phyloP scores from a whole-genome alignment of 495 filamentous ascomycete genomes.

The Penicillium herquei region DNA sequence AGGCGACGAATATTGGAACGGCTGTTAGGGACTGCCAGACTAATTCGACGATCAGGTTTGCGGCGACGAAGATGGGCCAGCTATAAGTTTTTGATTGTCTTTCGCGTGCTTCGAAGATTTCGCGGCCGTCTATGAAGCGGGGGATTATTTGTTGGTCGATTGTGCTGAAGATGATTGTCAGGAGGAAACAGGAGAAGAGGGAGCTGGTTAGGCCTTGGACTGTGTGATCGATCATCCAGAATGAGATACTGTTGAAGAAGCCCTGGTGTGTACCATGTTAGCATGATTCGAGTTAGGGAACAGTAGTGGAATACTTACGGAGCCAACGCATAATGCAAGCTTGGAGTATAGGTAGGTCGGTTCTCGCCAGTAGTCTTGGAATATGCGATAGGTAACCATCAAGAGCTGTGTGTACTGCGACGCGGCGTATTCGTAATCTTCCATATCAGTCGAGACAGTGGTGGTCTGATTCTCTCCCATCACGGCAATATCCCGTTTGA shows the following conservation, averaged over 20 bases:
- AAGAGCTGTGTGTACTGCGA: slow-evolving; percentile 4
- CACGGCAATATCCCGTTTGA: background rate
- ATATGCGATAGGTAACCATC: slow-evolving; percentile 4
- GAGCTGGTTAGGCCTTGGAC: slow-evolving; percentile 11
- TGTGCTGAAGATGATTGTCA: slow-evolving; percentile 5
- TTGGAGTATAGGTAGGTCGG: slow-evolving; percentile 2
- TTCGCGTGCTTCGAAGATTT: slow-evolving; percentile 78
- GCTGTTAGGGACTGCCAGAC: slow-evolving; percentile 60
- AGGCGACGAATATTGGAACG: slow-evolving; percentile 54
- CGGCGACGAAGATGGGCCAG: slow-evolving; percentile 70
- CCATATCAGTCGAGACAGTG: background rate
- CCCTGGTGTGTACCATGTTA: background rate
- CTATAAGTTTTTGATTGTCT: slow-evolving; percentile 74
- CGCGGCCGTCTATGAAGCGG: slow-evolving; percentile 25
- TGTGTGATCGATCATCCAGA: slow-evolving; percentile 13
- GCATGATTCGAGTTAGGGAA: background rate
- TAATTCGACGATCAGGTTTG: slow-evolving; percentile 65
- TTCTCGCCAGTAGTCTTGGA: slow-evolving; percentile 9
- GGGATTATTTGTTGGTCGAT: slow-evolving; percentile 9
- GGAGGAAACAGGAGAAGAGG: slow-evolving; percentile 14
- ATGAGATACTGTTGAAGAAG: slow-evolving; percentile 23
- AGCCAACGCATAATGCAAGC: background rate
- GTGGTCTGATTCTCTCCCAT: background rate
- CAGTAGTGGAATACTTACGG: background rate
- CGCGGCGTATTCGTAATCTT: slow-evolving; percentile 3